phyloP scores from a whole-genome alignment of 2,329 filamentous ascomycete species.

The Cordyceps pruinosa region DNA sequence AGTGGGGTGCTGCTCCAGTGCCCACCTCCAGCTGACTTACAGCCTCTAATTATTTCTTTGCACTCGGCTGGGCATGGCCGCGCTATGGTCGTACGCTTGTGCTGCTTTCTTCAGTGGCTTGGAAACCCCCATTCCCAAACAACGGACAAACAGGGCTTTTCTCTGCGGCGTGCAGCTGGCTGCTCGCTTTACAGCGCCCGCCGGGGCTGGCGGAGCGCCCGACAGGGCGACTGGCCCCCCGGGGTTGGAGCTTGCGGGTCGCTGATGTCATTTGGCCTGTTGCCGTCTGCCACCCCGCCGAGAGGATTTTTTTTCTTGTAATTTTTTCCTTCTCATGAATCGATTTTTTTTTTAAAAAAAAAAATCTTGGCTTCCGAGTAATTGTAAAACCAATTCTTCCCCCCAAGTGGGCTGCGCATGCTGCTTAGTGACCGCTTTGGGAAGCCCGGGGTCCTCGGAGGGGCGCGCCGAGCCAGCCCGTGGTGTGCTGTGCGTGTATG shows the following conservation, averaged over 20 bases:
- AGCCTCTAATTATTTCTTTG: too few species aligned
- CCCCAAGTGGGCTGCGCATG: not conserved
- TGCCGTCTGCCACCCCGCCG: not conserved
- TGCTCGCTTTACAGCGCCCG: not conserved
- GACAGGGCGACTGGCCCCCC: too few species aligned
- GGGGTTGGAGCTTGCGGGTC: slow-evolving; percentile 1
- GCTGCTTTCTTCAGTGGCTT: not conserved
- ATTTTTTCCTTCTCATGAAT: not conserved
- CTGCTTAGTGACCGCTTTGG: slow-evolving; percentile 10
- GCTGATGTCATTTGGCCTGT: slow-evolving; percentile 9
- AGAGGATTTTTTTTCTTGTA: not conserved
- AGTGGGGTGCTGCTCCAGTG: not conserved
- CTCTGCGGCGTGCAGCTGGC: not conserved
- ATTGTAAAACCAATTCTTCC: too few species aligned
- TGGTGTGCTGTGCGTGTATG: not conserved
- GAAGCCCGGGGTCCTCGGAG: not conserved
- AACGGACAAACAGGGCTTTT: not conserved
- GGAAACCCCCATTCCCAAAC: too few species aligned
- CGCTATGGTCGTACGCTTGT: too few species aligned
- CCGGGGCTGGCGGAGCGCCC: slow-evolving; percentile 2
- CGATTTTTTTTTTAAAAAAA: not conserved
- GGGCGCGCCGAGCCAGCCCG: not conserved
- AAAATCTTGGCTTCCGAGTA: too few species aligned
- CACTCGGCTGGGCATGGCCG: too few species aligned
- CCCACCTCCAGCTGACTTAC: too few species aligned